Base-by-base conservation (phyloP, 257 asterid species). In the Primulina eburnea region DNA sequence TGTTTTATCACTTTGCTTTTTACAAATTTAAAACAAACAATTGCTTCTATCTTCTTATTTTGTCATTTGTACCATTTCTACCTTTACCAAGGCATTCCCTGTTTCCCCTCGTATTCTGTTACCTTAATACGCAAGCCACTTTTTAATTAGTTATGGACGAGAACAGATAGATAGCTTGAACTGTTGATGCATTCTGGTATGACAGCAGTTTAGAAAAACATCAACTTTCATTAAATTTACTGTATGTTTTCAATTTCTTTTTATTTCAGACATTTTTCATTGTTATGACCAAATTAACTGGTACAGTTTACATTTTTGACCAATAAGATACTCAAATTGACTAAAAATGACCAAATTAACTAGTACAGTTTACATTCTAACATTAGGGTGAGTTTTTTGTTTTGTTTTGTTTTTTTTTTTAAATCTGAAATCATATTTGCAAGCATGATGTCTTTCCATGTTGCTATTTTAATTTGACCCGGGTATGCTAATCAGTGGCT, bases 41-140 rank as follows among this genome's bases (percentile, higher is more conserved):
- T 77, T 67, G 18, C 16, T 71, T 32, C 16, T 14, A 30, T 73
- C 47, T 12, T 18, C 38, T 38, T 20, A 32, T 57, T 64, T n/a
- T 21, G n/a, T 33, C 26, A 21, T 32, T 69, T 11, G 38, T 20
- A 62, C 52, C 8, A 14, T n/a, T 5, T 33, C 7, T 34, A 2
- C 6, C 21, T 62, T 34, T 24, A 62, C 11, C 28, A 12, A 30
- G 47, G 4, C 52, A 38, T 14, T 62, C 1, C 20, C 26, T 38
- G 38, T 37, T 38, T 64, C 59, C 8, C 4, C 37, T 9, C 16
- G 2, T 12, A 4, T 20, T 64, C 29, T 11, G 0, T 38, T 38
- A 40, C 24, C 14, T 40, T 20, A 17, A 32, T 26, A 21, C 33
- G 32, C 38, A 14, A 65, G 8, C 30, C 4, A 24, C 17, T 24